A percentile compares a stretch with the other conserved stretches of the same genome.
Conservation (phyloP, 2,329 filamentous ascomycete genomes). For the Botrytis fragariae region DNA sequence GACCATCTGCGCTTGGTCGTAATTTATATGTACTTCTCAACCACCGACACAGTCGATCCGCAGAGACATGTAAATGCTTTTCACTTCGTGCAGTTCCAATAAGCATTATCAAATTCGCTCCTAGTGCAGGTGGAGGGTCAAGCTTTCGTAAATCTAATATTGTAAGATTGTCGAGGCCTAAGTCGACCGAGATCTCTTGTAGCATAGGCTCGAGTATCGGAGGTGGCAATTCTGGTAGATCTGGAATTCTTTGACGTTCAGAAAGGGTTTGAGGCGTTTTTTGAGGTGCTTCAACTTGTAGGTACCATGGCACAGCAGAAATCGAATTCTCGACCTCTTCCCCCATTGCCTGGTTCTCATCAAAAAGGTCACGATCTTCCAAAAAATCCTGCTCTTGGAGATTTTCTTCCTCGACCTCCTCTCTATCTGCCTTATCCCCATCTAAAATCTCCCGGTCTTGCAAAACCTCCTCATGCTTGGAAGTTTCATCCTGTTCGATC, state of each 20-base stretch:
- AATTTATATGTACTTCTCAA: slow-evolving; percentile 71
- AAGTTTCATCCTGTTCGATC: slow-evolving; percentile 4
- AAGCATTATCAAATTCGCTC: slow-evolving; percentile 87
- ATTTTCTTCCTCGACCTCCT: slow-evolving; percentile 7
- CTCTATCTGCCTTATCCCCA: not conserved
- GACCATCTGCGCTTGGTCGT: slow-evolving; percentile 75
- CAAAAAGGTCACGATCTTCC: not conserved
- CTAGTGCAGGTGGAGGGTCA: slow-evolving; percentile 83
- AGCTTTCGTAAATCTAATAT: slow-evolving; percentile 81
- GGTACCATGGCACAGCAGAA: slow-evolving; percentile 73
- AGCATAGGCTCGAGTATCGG: slow-evolving; percentile 69
- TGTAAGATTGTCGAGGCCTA: slow-evolving; percentile 79
- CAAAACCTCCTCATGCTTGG: not conserved
- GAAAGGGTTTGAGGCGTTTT: slow-evolving; percentile 43
- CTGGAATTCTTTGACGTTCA: slow-evolving; percentile 56
- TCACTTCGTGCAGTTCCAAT: slow-evolving; percentile 88
- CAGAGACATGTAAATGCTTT: slow-evolving; percentile 87
- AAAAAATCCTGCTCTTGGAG: not conserved
- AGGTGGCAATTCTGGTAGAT: slow-evolving; percentile 60
- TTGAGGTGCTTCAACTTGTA: slow-evolving; percentile 61
- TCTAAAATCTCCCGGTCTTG: not conserved
- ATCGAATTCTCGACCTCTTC: slow-evolving; percentile 25
- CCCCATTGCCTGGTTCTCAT: slow-evolving; percentile 22
- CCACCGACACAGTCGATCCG: slow-evolving; percentile 87
- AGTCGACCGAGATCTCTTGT: slow-evolving; percentile 75